These are phyloP conservation scores for Mesembryanthemum crystallinum DNA, from an alignment of 148 eudicot species.

Conservation along the genomic window DNA sequence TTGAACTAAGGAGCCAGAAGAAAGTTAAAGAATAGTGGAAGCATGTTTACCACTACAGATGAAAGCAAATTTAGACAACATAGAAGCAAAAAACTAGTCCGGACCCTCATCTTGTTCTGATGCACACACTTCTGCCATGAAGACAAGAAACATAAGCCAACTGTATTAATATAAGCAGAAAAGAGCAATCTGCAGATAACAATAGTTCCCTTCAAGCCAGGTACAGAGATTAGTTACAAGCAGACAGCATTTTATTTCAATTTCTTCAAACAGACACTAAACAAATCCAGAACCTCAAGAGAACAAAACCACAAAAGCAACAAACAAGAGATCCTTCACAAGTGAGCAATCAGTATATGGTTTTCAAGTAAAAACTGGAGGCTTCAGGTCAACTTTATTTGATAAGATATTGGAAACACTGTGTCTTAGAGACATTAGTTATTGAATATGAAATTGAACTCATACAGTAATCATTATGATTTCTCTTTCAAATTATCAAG, in stretches of 20 bases:
- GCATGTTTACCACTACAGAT: conserved; percentile 44
- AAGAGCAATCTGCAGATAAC: neutral
- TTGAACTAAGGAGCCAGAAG: no score
- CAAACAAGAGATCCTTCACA: no score
- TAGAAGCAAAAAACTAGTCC: conserved; percentile 35
- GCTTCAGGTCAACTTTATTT: neutral
- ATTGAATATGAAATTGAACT: neutral
- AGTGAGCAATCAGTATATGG: neutral
- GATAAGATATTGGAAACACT: no score
- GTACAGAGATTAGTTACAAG: neutral
- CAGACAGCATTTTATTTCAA: neutral
- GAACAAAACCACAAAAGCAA: neutral
- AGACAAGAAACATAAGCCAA: neutral
- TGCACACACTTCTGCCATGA: conserved; percentile 17
- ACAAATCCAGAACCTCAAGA: neutral
- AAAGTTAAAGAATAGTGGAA: neutral
- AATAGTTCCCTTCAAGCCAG: neutral
- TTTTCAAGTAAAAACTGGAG: neutral
- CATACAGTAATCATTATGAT: neutral
- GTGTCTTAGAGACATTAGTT: neutral
- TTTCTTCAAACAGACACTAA: neutral
- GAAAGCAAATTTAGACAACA: conserved; percentile 33
- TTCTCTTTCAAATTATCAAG: neutral
- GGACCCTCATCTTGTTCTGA: conserved; percentile 23
- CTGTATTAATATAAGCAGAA: neutral